phyloP scores from a whole-genome alignment of 441 rosid species.

The Kokia cookei region DNA sequence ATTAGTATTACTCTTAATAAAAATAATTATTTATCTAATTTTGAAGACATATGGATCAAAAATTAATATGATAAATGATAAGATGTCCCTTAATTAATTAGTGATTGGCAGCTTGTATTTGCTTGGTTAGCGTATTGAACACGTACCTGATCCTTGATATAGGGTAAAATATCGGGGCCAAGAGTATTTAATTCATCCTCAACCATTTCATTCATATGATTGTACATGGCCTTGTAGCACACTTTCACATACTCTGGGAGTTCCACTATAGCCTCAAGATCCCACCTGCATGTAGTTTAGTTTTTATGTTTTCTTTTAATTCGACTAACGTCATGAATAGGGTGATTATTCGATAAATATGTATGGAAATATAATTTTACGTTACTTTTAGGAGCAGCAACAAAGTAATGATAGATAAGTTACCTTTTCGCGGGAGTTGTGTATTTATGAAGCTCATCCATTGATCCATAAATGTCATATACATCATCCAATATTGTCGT shows the following conservation, averaged over 20 bases:
- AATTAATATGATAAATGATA: too few species aligned
- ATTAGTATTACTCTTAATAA: too few species aligned
- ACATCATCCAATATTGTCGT: too few species aligned
- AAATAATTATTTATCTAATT: too few species aligned
- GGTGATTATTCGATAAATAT: too few species aligned
- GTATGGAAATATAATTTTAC: too few species aligned
- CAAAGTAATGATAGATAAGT: background rate
- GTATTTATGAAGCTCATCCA: too few species aligned
- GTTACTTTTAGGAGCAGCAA: too few species aligned
- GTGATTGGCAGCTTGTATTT: background rate
- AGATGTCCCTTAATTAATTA: background rate
- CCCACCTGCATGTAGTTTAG: background rate
- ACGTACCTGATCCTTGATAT: background rate
- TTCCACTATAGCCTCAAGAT: background rate
- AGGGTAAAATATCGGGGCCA: background rate
- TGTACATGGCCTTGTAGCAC: background rate
- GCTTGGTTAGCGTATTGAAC: background rate
- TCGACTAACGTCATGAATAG: too few species aligned
- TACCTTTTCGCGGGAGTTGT: background rate
- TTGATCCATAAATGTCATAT: too few species aligned
- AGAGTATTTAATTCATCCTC: background rate
- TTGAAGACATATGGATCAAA: too few species aligned
- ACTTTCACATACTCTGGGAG: constrained; percentile 5
- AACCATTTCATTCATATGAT: background rate
- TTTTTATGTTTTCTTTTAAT: too few species aligned